These are phyloP conservation scores for Eucommia ulmoides DNA, from an alignment of 257 asterid species.

Conservation along the genomic window DNA sequence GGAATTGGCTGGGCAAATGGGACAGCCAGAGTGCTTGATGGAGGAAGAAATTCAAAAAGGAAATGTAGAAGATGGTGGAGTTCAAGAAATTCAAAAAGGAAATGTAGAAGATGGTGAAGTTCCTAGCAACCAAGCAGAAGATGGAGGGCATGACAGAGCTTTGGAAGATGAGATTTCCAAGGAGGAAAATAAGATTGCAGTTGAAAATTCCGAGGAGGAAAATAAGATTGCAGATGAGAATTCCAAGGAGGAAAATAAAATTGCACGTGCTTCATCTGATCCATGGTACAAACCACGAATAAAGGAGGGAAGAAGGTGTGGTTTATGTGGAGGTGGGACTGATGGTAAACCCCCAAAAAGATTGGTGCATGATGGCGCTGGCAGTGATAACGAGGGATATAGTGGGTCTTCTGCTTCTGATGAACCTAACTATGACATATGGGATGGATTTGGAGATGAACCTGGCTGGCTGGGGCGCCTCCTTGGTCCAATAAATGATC, in stretches of 20 bases:
- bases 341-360: constrained; percentile 91
- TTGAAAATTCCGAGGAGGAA: constrained; percentile 8
- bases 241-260: constrained; percentile 16
- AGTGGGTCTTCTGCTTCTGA: constrained; percentile 87
- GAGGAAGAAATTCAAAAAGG: constrained; percentile 18
- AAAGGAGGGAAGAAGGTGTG: constrained; percentile 82
- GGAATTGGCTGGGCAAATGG: constrained; percentile 22
- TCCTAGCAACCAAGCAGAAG: constrained; percentile 18
- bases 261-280: constrained; percentile 17
- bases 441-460: constrained; percentile 98
- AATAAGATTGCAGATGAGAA: constrained; percentile 18
- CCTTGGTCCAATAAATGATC: constrained; percentile 90
- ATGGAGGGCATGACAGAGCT: constrained; percentile 23
- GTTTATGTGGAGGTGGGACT: constrained; percentile 89
- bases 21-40: constrained; percentile 16
- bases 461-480: constrained; percentile 96
- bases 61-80: constrained; percentile 23
- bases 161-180: constrained; percentile 21
- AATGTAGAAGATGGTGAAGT: constrained; percentile 23
- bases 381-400: constrained; percentile 70
- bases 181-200: constrained; percentile 17
- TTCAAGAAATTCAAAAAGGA: constrained; percentile 15
- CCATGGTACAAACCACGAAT: constrained; percentile 35
- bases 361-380: constrained; percentile 46
- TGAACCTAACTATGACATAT: constrained; percentile 77